phyloP scores from a whole-genome alignment of 2,329 filamentous ascomycete species.

The Phialophora verrucosa region DNA sequence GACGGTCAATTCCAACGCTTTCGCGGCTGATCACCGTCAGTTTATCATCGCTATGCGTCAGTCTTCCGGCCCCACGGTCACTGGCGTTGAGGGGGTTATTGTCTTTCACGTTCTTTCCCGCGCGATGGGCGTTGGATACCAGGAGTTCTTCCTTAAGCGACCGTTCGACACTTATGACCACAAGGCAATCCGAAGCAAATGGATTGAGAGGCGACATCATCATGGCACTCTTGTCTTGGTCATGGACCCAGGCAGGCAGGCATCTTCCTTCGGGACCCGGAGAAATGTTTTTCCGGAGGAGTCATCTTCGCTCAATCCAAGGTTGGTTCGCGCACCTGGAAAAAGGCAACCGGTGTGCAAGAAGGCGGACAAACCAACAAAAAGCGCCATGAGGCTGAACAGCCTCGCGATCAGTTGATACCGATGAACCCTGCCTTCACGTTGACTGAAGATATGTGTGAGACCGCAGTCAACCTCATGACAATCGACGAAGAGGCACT shows the following conservation, averaged over 20 bases:
- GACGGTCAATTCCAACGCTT: background rate
- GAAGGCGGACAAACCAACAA: background rate
- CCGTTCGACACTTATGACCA: background rate
- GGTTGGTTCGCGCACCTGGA: background rate
- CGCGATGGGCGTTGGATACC: background rate
- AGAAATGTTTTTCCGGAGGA: background rate
- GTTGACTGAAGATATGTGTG: background rate
- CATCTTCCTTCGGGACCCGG: background rate
- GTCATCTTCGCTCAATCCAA: background rate
- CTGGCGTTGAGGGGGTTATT: background rate
- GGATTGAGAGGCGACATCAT: background rate
- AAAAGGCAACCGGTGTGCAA: conserved; percentile 7
- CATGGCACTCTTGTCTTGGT: background rate
- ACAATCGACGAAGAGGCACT: background rate
- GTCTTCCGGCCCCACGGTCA: background rate
- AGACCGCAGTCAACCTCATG: background rate
- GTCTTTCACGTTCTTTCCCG: background rate
- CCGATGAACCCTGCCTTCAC: background rate
- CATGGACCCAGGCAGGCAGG: background rate
- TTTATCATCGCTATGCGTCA: background rate
- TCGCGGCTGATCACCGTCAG: background rate
- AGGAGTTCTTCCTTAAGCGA: background rate
- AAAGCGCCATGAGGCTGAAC: background rate
- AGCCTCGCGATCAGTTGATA: background rate
- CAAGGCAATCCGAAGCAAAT: background rate